These are phyloP conservation scores for Zygotorulaspora sp. DNA, from an alignment of 805 yeast species.

Conservation along the genomic window DNA sequence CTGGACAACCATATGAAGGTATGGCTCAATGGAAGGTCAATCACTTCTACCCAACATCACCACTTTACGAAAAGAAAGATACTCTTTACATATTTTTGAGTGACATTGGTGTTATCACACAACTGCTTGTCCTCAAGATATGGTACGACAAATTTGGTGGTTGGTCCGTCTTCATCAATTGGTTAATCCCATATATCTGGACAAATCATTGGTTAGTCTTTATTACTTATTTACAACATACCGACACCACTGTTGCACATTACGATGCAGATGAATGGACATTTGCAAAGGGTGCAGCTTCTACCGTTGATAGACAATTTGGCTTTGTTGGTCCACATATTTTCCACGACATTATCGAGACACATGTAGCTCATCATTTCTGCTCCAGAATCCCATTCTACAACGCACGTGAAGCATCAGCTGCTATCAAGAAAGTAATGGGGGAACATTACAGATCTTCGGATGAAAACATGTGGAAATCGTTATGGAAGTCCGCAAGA, in stretches of 20 bases:
- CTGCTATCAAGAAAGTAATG: conserved; percentile 76
- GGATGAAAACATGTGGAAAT: conserved; percentile 68
- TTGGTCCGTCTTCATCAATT: conserved; percentile 59
- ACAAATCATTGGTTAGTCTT: conserved; percentile 90
- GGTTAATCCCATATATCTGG: conserved; percentile 71
- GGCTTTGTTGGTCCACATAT: conserved; percentile 73
- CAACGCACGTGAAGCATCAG: conserved; percentile 77
- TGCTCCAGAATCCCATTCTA: conserved; percentile 82
- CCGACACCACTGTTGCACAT: conserved; percentile 76
- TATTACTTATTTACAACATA: conserved; percentile 80
- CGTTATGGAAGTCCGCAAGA: conserved; percentile 60
- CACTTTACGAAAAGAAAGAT: conserved; percentile 68
- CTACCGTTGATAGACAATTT: conserved; percentile 80
- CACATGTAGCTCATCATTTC: conserved; percentile 85
- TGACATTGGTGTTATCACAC: conserved; percentile 64
- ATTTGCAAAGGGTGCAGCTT: conserved; percentile 86
- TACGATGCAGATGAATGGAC: conserved; percentile 74
- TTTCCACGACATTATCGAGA: conserved; percentile 86
- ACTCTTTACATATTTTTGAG: conserved; percentile 66
- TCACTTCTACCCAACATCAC: conserved; percentile 71
- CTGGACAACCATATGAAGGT: conserved; percentile 63
- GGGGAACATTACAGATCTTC: conserved; percentile 68
- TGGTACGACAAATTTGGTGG: conserved; percentile 61
- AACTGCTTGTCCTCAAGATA: conserved; percentile 48
- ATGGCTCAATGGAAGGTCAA: conserved; percentile 47